Evolutionary conservation across 495 filamentous ascomycete genomes (phyloP).

Genomic region (Aspergillus steynii): DNA sequence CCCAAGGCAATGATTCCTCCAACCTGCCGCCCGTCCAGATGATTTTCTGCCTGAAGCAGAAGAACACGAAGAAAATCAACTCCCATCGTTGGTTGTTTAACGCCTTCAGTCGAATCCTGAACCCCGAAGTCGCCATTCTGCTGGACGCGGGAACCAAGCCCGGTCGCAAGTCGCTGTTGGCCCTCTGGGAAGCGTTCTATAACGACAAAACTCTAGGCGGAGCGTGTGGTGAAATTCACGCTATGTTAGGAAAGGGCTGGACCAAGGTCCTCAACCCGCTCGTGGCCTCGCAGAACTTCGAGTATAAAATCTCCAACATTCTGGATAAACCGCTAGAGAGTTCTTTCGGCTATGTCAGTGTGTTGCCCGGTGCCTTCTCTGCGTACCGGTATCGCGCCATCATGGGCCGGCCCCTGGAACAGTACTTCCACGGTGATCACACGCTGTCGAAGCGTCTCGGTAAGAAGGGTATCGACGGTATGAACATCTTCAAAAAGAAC

Average conservation of each 20-base stretch:
- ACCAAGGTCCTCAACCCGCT: conserved; percentile 90
- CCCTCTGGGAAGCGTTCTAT: conserved; percentile 97
- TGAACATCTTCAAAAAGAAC: conserved; percentile 99
- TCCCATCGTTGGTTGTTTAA: conserved; percentile 99
- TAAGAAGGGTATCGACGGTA: conserved; percentile 98
- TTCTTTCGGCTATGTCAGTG: conserved; percentile 94
- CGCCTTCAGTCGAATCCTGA: conserved; percentile 91
- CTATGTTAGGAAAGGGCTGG: conserved; percentile 90
- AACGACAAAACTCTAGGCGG: conserved; percentile 98
- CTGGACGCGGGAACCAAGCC: conserved; percentile 97
- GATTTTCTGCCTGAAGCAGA: conserved; percentile 98
- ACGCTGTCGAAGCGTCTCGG: conserved; percentile 89
- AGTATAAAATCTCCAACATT: conserved; percentile 99
- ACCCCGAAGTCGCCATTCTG: conserved; percentile 94
- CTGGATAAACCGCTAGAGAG: conserved; percentile 97
- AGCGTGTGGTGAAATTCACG: conserved; percentile 98
- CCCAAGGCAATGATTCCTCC: conserved; percentile 75
- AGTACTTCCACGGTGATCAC: conserved; percentile 99
- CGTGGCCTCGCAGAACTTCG: conserved; percentile 95
- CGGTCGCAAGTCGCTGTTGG: conserved; percentile 83
- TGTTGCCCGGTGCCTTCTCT: conserved; percentile 96
- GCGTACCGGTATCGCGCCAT: conserved; percentile 96
- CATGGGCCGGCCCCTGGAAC: conserved; percentile 93
- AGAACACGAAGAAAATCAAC: conserved; percentile 99
- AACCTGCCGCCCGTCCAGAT: conserved; percentile 95